A percentile compares a stretch with the other conserved stretches of the same genome.
Conservation (phyloP, 148 eudicot genomes). For the Rhododendron simsii region DNA sequence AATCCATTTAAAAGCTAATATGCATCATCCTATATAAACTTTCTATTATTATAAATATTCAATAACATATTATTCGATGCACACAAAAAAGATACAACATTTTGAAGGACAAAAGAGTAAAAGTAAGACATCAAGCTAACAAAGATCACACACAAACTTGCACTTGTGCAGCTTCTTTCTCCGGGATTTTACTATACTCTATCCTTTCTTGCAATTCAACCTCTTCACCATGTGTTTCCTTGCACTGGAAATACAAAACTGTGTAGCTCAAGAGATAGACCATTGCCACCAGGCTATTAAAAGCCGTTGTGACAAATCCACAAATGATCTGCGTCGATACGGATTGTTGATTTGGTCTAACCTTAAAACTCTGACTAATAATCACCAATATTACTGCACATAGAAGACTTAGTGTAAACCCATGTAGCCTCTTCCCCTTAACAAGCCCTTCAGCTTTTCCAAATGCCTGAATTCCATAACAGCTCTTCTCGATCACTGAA, state of each 20-base stretch:
- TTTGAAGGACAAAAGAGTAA: not conserved
- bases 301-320: not conserved
- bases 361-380: not conserved
- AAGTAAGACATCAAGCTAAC: not conserved
- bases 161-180: not conserved
- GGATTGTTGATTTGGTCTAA: constrained; percentile 7
- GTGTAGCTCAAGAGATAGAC: constrained; percentile 17
- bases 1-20: too few species aligned
- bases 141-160: not conserved
- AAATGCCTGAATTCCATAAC: not conserved
- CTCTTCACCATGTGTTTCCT: constrained; percentile 17
- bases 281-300: not conserved
- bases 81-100: too few species aligned
- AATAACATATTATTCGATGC: too few species aligned
- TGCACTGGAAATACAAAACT: constrained; percentile 21
- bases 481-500: not conserved
- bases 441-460: constrained; percentile 26
- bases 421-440: constrained; percentile 35
- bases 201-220: constrained; percentile 3
- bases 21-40: too few species aligned
- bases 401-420: constrained; percentile 12
- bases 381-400: not conserved
- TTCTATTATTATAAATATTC: too few species aligned
- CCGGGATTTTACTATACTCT: constrained; percentile 6
- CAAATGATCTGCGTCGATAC: not conserved